Evolutionary conservation across 768 basidiomycete genomes (phyloP), one percentile per base, ranked within the genome.

Genomic region (Amanita thiersii): DNA sequence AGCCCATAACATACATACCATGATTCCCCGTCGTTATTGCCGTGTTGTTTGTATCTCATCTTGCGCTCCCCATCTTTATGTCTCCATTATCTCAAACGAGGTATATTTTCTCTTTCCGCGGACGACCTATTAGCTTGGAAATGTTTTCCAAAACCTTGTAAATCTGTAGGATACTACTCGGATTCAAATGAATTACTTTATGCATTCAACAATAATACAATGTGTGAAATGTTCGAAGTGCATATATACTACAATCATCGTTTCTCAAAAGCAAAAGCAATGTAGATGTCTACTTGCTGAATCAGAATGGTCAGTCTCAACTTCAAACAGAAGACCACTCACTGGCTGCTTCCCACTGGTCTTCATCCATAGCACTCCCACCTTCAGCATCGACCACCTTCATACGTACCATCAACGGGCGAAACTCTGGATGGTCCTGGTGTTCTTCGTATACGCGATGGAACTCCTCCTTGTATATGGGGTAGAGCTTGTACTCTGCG

Each of bases 311-410:
- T 37, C 40, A 36, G 24, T 24, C 34, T 34, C 26, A 43, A 31
- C 29, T 30, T 30, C 29, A 30, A n/a, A n/a, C n/a, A n/a, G n/a
- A n/a, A n/a, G n/a, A n/a, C 8, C 9, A 77, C 91, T 63, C 62
- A 97, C 96, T 97, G n/a, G 91, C 92, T 48, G 94, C 94, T 55
- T 97, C 92, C 89, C 94, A 96, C 62, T 98, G 93, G 51, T 87
- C 84, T 50, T 86, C 85, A 49, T 92, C 79, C 88, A 98, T 96
- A 40, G 86, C 66, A 54, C 88, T 93, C 63, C 85, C 85, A 1
- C 92, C 91, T 30, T 83, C 72, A 12, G 68, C 63, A 54, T 96
- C 84, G 31, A 96, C 77, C 20, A 99, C 96, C 47, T 81, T 86
- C 96, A 99, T 99, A 50, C 78, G 73, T 44, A 83, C 67, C 63